A percentile compares a stretch with the other conserved stretches of the same genome.
These are phyloP conservation scores for Botrytis sinoallii DNA, from an alignment of 2,329 filamentous ascomycete species.

Conservation along the genomic window DNA sequence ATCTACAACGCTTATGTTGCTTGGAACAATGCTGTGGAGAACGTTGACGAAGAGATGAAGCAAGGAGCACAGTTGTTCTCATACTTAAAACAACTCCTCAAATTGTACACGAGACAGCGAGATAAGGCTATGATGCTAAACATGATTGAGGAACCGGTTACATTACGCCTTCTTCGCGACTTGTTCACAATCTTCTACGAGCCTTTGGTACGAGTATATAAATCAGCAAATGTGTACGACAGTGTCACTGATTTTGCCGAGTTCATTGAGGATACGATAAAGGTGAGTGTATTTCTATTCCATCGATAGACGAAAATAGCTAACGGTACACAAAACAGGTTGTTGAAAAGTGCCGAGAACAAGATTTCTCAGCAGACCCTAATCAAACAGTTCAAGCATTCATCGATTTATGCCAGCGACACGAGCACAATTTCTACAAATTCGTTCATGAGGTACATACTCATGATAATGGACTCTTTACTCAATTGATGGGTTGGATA, in stretches of 20 bases:
- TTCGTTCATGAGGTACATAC: conserved; percentile 97
- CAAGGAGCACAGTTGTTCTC: conserved; percentile 91
- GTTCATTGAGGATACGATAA: conserved; percentile 91
- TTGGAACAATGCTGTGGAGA: conserved; percentile 92
- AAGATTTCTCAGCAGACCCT: conserved; percentile 88
- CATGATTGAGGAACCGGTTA: conserved; percentile 95
- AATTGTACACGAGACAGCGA: conserved; percentile 83
- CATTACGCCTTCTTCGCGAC: conserved; percentile 90
- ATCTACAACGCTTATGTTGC: conserved; percentile 94
- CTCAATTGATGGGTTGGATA: conserved; percentile 94
- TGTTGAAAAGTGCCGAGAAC: conserved; percentile 62
- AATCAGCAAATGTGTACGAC: conserved; percentile 96
- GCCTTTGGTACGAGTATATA: conserved; percentile 93
- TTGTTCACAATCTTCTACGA: conserved; percentile 99
- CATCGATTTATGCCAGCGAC: conserved; percentile 91
- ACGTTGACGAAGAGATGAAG: conserved; percentile 82
- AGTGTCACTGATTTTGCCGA: conserved; percentile 94
- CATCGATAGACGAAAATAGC: not conserved
- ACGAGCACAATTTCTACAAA: conserved; percentile 97
- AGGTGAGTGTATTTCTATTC: conserved; percentile 47
- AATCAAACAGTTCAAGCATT: conserved; percentile 98
- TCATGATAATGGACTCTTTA: conserved; percentile 95
- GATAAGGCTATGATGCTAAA: conserved; percentile 98
- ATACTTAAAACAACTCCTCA: conserved; percentile 89
- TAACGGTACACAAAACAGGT: conserved; percentile 46